Conservation (phyloP, 2,329 filamentous ascomycete genomes). For the Xylaria sp. region DNA sequence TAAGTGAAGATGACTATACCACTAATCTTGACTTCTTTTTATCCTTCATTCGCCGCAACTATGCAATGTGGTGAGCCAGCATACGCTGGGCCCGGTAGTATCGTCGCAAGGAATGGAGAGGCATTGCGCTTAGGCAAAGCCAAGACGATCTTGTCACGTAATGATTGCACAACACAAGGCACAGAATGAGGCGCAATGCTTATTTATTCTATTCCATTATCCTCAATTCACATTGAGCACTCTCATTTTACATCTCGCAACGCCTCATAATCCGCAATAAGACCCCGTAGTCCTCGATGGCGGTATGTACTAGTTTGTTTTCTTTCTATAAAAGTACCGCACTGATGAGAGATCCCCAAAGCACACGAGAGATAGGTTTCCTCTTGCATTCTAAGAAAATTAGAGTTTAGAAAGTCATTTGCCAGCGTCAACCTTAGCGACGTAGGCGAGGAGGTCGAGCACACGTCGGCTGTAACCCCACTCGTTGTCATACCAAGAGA, state of each 20-base stretch:
- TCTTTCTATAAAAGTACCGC: conserved; percentile 25
- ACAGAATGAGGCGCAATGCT: conserved; percentile 4
- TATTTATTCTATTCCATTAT: conserved; percentile 34
- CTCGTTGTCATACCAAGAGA: conserved; percentile 99
- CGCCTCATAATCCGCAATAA: conserved; percentile 24
- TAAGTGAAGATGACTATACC: conserved; percentile 36
- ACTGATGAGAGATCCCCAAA: conserved; percentile 8
- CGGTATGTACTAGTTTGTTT: conserved; percentile 26
- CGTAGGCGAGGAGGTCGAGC: conserved; percentile 81
- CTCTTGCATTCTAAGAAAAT: conserved; percentile 24
- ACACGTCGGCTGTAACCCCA: conserved; percentile 99
- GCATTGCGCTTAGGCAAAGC: neutral
- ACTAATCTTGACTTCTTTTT: conserved; percentile 25
- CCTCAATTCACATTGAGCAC: conserved; percentile 33
- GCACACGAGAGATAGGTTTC: neutral
- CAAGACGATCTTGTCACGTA: neutral
- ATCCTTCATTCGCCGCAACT: neutral
- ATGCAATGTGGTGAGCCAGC: neutral
- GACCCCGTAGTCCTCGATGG: conserved; percentile 8
- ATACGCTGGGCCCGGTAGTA: neutral
- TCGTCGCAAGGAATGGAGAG: neutral
- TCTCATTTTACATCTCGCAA: conserved; percentile 26
- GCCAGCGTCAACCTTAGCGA: conserved; percentile 78
- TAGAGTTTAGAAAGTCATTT: conserved; percentile 54
- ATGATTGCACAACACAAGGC: neutral